Conservation (phyloP, 345 rosid genomes). For the Bruguiera sexangula region DNA sequence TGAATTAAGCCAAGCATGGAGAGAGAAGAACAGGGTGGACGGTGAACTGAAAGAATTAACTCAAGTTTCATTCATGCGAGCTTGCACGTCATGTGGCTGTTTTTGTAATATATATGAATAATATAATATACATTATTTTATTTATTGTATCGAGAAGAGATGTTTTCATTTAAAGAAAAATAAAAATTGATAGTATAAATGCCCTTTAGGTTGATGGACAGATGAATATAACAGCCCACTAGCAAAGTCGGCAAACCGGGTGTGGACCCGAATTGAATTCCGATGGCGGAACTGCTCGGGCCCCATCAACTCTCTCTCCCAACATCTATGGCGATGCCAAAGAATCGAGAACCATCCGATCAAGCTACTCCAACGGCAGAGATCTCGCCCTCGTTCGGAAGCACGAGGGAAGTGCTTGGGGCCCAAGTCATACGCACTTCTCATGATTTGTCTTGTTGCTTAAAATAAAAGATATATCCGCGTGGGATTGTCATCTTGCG, state of each 20-base stretch:
- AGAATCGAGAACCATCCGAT: slow-evolving; percentile 21
- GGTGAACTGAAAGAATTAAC: too few species aligned
- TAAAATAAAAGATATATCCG: background rate
- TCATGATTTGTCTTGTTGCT: background rate
- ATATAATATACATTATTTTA: too few species aligned
- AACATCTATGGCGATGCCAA: slow-evolving; percentile 7
- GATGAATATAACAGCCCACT: background rate
- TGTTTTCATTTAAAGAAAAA: too few species aligned
- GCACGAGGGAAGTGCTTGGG: background rate
- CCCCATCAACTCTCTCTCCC: background rate
- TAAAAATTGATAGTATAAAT: background rate
- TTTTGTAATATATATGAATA: too few species aligned
- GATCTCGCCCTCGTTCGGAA: background rate
- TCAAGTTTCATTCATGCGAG: too few species aligned
- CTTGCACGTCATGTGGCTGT: too few species aligned
- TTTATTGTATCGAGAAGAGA: too few species aligned
- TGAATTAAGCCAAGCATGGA: too few species aligned
- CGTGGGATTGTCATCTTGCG: too few species aligned
- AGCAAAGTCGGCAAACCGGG: background rate
- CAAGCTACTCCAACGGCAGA: background rate
- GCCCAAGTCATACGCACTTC: slow-evolving; percentile 22
- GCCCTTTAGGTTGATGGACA: background rate
- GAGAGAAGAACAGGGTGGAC: too few species aligned
- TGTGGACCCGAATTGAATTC: background rate
- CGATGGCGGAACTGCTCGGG: background rate